Evolutionary conservation across 2,329 filamentous ascomycete genomes (phyloP), one percentile per base, ranked within the genome.

Genomic region (Fusarium multiceps): DNA sequence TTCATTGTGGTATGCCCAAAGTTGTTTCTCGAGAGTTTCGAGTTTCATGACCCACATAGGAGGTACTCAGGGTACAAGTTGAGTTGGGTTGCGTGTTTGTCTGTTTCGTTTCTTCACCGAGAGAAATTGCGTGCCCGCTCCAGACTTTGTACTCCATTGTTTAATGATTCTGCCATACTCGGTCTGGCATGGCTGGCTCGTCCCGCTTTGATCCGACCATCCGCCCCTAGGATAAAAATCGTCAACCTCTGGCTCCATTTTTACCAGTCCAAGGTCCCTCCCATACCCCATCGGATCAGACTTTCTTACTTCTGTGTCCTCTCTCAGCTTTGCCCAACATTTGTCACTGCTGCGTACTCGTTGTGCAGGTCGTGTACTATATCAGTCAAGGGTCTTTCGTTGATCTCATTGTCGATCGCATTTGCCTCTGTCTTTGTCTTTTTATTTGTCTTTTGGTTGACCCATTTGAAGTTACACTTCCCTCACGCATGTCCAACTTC

Each of bases 201-300:
- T 69, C 68, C 68, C 68, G 55, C 68, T 71, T 66, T 54, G 64
- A 54, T 68, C 68, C 68, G 68, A 69, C 28, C 46, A 56, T 69
- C 68, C 64, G 64, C 53, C 55, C 56, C 40, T 66, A 65, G 37
- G 47, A 59, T 62, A 66, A 72, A 71, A 56, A 49, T 57, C 46
- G 42, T 71, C 66, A 61, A 69, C 46, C 13, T 63, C 30, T 51
- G 42, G 42, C 54, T 63, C 68, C 68, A 72, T 69, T 69, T 57
- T 71, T 56, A 53, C 58, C 58, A 60, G 21, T 20, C 30, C 55
- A 55, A 56, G 63, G 68, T 53, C 65, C 55, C 45, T 71, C 59
- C 42, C 50, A 40, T 51, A 61, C 68, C 55, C 68, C 59, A 58
- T 71, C 53, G 54, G 45, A 58, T 71, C 53, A 57, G 48, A 59